Conservation (phyloP, 768 basidiomycete species). For the Suillus subalutaceus region DNA sequence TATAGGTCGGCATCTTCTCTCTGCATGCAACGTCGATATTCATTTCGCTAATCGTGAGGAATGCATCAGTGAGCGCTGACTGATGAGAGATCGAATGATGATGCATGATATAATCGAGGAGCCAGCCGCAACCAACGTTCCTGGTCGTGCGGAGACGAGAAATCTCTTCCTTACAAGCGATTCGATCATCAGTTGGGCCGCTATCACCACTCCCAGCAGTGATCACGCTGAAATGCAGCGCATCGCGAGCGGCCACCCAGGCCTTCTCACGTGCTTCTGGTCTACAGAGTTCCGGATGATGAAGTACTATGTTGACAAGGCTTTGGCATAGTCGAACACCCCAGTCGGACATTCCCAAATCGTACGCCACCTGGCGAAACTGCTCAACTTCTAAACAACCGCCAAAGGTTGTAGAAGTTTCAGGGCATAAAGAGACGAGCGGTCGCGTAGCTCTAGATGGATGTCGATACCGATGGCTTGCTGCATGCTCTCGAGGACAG, state of each 20-base stretch:
- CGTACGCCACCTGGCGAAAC: constrained; percentile 8
- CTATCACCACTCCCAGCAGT: neutral
- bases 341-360: constrained; percentile 11
- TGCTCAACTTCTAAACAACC: constrained; percentile 7
- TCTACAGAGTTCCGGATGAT: constrained; percentile 4
- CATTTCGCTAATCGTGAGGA: constrained; percentile 14
- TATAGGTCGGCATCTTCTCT: constrained; percentile 5
- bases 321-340: constrained; percentile 7
- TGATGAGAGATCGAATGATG: constrained; percentile 7
- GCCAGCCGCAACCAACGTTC: constrained; percentile 8
- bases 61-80: constrained; percentile 13
- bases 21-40: neutral
- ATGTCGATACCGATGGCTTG: constrained; percentile 4
- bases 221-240: constrained; percentile 13
- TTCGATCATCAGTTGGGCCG: constrained; percentile 1
- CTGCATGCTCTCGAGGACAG: constrained; percentile 10
- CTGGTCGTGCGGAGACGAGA: neutral
- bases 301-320: constrained; percentile 5
- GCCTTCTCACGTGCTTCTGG: constrained; percentile 2
- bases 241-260: constrained; percentile 10
- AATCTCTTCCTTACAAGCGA: constrained; percentile 3
- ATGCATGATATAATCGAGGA: constrained; percentile 14
- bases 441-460: constrained; percentile 7
- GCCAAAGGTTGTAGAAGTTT: constrained; percentile 10
- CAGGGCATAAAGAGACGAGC: constrained; percentile 9